Conservation (phyloP, 495 filamentous ascomycete genomes). For the Trichocladium uniseriatum region DNA sequence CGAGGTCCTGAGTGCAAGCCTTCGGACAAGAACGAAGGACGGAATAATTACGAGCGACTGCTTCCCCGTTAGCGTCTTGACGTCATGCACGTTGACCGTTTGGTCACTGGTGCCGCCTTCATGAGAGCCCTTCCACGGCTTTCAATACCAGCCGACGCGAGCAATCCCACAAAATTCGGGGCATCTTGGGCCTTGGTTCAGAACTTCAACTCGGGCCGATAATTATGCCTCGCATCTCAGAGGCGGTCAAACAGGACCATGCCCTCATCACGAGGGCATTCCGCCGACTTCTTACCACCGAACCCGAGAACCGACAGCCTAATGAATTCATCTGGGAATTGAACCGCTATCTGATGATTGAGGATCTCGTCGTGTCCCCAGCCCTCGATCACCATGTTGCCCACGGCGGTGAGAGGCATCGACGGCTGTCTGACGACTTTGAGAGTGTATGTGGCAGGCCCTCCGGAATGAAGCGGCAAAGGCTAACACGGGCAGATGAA, state of each 20-base stretch:
- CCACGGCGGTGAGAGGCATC: slow-evolving; percentile 12
- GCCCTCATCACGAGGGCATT: slow-evolving; percentile 12
- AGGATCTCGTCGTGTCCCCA: slow-evolving; percentile 24
- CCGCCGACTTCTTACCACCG: slow-evolving; percentile 5
- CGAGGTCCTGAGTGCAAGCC: too few species aligned
- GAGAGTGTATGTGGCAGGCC: slow-evolving; percentile 15
- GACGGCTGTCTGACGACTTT: slow-evolving; percentile 19
- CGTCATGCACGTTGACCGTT: too few species aligned
- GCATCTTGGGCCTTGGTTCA: too few species aligned
- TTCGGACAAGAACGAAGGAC: too few species aligned
- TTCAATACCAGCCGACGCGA: too few species aligned
- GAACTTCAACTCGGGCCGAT: too few species aligned
- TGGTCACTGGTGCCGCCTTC: too few species aligned
- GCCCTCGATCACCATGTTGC: slow-evolving; percentile 18
- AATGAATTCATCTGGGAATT: slow-evolving; percentile 23
- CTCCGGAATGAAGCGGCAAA: not conserved
- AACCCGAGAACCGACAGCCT: slow-evolving; percentile 12
- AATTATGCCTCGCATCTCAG: slow-evolving; percentile 24
- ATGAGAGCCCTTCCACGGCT: too few species aligned
- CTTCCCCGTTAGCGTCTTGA: too few species aligned
- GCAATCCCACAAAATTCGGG: too few species aligned
- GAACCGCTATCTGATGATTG: slow-evolving; percentile 21
- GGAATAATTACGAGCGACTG: too few species aligned
- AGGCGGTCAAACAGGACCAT: slow-evolving; percentile 21
- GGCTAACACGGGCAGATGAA: slow-evolving; percentile 14